Base-by-base conservation (phyloP, 208 protist genomes). In the Acanthamoeba castellanii region DNA sequence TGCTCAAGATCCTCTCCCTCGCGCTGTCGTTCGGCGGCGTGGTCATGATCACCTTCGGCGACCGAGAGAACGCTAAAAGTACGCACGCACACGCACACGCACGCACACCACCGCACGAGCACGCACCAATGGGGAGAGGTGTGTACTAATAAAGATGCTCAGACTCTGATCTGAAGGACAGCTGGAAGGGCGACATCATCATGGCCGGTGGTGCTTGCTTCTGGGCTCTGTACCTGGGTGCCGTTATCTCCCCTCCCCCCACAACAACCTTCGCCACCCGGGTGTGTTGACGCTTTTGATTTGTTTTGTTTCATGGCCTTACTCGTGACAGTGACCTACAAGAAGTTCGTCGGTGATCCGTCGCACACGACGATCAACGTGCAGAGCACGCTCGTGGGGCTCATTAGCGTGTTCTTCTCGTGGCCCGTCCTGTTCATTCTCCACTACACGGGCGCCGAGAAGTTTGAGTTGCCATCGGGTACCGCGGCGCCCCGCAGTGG, bases 391-490 rank as follows among this genome's bases (percentile, higher is more conserved):
- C 34, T 82, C 11, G 72, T 82, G 42, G 72, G 72, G 8, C 30
- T 82, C 72, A 82, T 82, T 16, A 82, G 72, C 72, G 72, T 82
- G 30, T n/a, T 82, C 37, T 82, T 82, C 32, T 82, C 72, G 30
- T 82, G 72, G 72, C 72, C 72, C 13, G 72, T 82, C 9, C 20
- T 82, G 18, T 47, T 82, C 37, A 82, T 82, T n/a, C 72, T 82
- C 72, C 30, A 82, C 37, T 82, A 52, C 72, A 82, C 72, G 16
- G 42, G 42, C 72, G 72, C 18, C 37, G 72, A 82, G 72, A 47
- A 7, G 7, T 82, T 82, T 50, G 72, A 82, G 72, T 27, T 82
- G 34, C 72, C 72, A 16, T 82, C 72, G 8, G 72, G 72, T 82
- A 82, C 72, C 22, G 27, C 55, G 5, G 20, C 16, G 20, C 7